Base-by-base conservation (phyloP, 2,329 filamentous ascomycete species). In the Ophiostoma himal-ulmi region DNA sequence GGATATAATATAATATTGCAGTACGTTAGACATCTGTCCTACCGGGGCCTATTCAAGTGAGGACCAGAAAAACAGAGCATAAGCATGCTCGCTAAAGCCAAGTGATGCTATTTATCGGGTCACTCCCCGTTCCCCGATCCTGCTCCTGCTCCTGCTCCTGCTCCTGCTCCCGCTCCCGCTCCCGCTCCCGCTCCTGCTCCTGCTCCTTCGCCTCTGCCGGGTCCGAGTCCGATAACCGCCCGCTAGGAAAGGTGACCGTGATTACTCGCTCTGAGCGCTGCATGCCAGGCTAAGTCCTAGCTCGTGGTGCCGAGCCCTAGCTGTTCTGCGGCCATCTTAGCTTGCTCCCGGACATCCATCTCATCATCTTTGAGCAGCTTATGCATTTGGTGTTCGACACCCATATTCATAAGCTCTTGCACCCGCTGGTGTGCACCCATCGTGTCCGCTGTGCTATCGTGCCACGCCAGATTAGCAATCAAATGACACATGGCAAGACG, bases 391-490 rank as follows among this genome's bases (percentile, higher is more conserved):
- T 85, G 83, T 69, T 90, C 81, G 73, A 94, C 90, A 0, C 93
- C 93, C 36, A 95, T 79, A 69, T 86, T 86, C 77, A 88, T 86
- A 64, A 99, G 82, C 77, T 91, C 89, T 14, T 81, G 78, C 0
- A 89, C 90, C 69, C 95, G 85, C 75, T 89, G 85, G 39, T 85
- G 82, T 73, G 90, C 92, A 11, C 86, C 86, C 30, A 83, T 81
- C 26, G 83, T 81, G 75, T 97, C 93, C 30, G 83, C 81, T 22
- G 83, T 81, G 75, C 96, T 93, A 73, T 97, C 94, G 73, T 89
- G 85, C 83, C 90, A 96, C 0, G 92, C 91, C 62, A 99, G 84
- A 77, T 97, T 97, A 77, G 89, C 91, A 64, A 96, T 85, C 62
- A 96, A 84, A 85, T 94, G 94, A 74, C 92, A 93, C 75, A 95